Percentiles rank a stretch among this genome's conserved stretches.
These are phyloP conservation scores for Dissoconium aciculare DNA, from an alignment of 2,329 filamentous ascomycete genomes.

Conservation along the genomic window DNA sequence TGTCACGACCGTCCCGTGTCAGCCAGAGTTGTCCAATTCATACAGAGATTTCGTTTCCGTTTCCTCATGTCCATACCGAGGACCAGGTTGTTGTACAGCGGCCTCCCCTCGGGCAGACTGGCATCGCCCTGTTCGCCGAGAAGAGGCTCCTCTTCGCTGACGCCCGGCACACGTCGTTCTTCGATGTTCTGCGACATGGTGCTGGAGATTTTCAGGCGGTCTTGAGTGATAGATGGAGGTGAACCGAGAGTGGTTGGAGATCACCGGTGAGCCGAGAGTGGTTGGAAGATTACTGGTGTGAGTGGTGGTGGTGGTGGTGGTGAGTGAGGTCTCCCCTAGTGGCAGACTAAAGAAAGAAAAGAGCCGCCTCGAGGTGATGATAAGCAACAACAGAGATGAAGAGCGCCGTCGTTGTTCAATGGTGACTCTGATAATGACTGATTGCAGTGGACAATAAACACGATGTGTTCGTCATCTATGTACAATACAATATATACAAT, in stretches of 20 bases:
- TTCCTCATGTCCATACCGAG: slow-evolving; percentile 42
- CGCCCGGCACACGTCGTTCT: slow-evolving; percentile 18
- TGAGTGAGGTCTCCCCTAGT: too few relatives aligned
- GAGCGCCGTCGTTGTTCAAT: too few relatives aligned
- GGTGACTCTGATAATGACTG: too few relatives aligned
- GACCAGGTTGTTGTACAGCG: slow-evolving; percentile 55
- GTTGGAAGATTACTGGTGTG: not conserved
- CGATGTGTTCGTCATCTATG: too few relatives aligned
- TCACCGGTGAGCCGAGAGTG: too few relatives aligned
- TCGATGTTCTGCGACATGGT: not conserved
- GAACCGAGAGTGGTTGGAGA: not conserved
- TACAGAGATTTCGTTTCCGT: not conserved
- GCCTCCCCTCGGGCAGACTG: slow-evolving; percentile 48
- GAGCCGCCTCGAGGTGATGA: too few relatives aligned
- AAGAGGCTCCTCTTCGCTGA: slow-evolving; percentile 52
- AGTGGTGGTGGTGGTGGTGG: not conserved
- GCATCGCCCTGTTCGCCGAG: slow-evolving; percentile 59
- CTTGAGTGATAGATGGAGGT: not conserved
- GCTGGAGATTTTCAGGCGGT: not conserved
- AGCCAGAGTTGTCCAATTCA: slow-evolving; percentile 2
- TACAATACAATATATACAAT: too few relatives aligned
- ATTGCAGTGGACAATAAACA: too few relatives aligned
- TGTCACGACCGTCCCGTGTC: slow-evolving; percentile 26
- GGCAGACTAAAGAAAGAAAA: too few relatives aligned
- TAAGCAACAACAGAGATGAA: too few relatives aligned